Evolutionary conservation across 106 monocot species (phyloP).

Genomic region (Dioscorea alata): DNA sequence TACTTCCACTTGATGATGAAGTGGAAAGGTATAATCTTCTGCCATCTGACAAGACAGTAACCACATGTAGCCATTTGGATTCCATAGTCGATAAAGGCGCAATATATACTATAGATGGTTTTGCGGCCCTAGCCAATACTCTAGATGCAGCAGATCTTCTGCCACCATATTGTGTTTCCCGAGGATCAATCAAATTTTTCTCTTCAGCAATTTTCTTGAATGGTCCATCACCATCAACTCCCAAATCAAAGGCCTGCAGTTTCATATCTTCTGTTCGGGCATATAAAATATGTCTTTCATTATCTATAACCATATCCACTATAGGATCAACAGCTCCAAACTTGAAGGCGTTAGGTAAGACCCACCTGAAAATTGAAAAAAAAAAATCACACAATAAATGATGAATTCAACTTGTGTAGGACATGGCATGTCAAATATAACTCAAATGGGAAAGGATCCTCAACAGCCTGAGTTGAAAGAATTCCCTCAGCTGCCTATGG

Average conservation of each 20-base stretch:
- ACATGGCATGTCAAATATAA: no score
- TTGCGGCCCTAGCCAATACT: slow-evolving; percentile 36
- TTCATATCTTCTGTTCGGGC: slow-evolving; percentile 90
- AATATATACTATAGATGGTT: slow-evolving; percentile 69
- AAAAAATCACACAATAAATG: no score
- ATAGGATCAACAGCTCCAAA: slow-evolving; percentile 88
- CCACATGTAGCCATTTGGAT: slow-evolving; percentile 81
- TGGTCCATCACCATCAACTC: slow-evolving; percentile 72
- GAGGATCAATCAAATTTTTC: slow-evolving; percentile 80
- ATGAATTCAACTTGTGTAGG: no score
- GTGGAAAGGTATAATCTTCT: slow-evolving; percentile 91
- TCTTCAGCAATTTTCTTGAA: slow-evolving; percentile 81
- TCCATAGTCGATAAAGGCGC: slow-evolving; percentile 68
- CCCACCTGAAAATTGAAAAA: slow-evolving; percentile 34
- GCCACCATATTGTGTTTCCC: slow-evolving; percentile 61
- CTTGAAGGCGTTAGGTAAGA: slow-evolving; percentile 80
- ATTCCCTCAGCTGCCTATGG: no score
- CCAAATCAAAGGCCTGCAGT: slow-evolving; percentile 79
- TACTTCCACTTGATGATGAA: slow-evolving; percentile 44
- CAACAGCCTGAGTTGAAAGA: no score
- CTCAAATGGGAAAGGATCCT: no score
- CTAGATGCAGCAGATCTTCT: slow-evolving; percentile 49
- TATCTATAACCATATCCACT: slow-evolving; percentile 83
- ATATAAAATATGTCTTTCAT: slow-evolving; percentile 84
- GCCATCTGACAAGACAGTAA: slow-evolving; percentile 91